phyloP scores from a whole-genome alignment of 192 early-diverging fungal species.

The Coemansia sp. region DNA sequence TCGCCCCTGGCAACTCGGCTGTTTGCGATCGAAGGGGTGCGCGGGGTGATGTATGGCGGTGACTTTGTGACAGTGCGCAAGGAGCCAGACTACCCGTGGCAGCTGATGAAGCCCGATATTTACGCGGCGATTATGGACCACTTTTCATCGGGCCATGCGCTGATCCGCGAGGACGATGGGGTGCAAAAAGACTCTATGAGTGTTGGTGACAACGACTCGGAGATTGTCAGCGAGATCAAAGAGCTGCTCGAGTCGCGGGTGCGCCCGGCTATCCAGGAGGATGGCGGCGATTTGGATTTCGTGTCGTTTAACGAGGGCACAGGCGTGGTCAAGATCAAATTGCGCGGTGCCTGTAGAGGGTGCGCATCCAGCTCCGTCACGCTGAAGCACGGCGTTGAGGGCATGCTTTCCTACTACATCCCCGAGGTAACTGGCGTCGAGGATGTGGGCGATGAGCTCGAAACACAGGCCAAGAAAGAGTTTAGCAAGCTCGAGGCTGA shows the following conservation, averaged over 20 bases:
- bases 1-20: conserved; percentile 89
- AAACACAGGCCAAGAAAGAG: conserved; percentile 73
- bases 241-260: conserved; percentile 95
- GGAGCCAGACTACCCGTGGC: conserved; percentile 87
- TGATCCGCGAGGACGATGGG: conserved; percentile 56
- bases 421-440: conserved; percentile 88
- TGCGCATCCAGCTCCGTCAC: conserved; percentile 89
- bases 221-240: conserved; percentile 97
- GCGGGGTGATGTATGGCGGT: conserved; percentile 83
- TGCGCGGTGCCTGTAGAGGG: conserved; percentile 94
- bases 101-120: conserved; percentile 96
- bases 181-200: conserved; percentile 24
- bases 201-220: conserved; percentile 74
- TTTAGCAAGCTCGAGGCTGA: conserved; percentile 86
- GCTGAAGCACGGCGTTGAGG: conserved; percentile 98
- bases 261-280: conserved; percentile 95
- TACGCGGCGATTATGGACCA: conserved; percentile 95
- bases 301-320: conserved; percentile 75
- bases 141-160: conserved; percentile 81
- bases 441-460: conserved; percentile 85
- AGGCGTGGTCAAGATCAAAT: conserved; percentile 86
- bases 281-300: conserved; percentile 98
- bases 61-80: conserved; percentile 98
- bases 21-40: conserved; percentile 93
- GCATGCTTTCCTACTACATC: conserved; percentile 99